phyloP scores from a whole-genome alignment of 1,139 yeast genomes.

The Pichia sp. region DNA sequence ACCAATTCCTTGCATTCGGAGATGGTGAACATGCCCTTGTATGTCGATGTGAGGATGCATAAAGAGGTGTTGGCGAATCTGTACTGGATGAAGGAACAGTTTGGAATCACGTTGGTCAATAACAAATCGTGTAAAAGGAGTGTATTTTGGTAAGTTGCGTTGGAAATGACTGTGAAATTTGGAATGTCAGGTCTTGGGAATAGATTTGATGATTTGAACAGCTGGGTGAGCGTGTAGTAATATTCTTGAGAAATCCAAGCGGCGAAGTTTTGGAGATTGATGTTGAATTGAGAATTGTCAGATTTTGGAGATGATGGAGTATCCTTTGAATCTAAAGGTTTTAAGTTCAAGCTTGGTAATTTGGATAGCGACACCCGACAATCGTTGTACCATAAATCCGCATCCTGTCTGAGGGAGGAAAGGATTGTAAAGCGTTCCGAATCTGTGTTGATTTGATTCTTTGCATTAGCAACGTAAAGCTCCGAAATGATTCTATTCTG shows the following conservation, averaged over 20 bases:
- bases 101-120: not conserved
- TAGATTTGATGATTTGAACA: constrained; percentile 48
- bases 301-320: no score
- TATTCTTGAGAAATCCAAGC: constrained; percentile 48
- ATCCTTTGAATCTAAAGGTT: no score
- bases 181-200: constrained; percentile 34
- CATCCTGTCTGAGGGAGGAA: constrained; percentile 35
- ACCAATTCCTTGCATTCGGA: constrained; percentile 6
- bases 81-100: not conserved
- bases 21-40: constrained; percentile 11
- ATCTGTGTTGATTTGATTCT: constrained; percentile 27
- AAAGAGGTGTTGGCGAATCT: constrained; percentile 11
- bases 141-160: constrained; percentile 16
- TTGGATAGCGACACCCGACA: constrained; percentile 13
- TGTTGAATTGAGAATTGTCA: not conserved
- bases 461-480: constrained; percentile 42
- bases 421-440: constrained; percentile 35
- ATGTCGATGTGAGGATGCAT: constrained; percentile 6
- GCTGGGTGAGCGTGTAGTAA: constrained; percentile 41
- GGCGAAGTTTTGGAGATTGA: constrained; percentile 23
- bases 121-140: constrained; percentile 9
- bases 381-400: constrained; percentile 41
- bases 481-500: constrained; percentile 42
- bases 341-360: constrained; percentile 1
- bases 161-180: constrained; percentile 16